phyloP scores from a whole-genome alignment of 805 yeast species.

The Monosporozyma siamensis region DNA sequence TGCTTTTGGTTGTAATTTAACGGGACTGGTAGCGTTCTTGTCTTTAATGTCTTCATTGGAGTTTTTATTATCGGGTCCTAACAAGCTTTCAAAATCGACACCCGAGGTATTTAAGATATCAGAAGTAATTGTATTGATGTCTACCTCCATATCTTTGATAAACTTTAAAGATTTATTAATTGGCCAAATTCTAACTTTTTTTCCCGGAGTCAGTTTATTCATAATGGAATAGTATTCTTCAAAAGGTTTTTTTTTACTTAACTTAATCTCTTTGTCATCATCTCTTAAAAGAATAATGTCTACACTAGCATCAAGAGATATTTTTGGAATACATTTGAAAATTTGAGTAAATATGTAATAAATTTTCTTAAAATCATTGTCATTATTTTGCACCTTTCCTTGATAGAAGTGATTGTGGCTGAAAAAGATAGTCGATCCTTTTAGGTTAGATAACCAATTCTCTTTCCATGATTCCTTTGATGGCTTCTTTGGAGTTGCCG shows the following conservation, averaged over 20 bases:
- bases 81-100: too few relatives aligned
- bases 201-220: too few relatives aligned
- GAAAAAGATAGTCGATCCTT: neutral
- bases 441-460: too few relatives aligned
- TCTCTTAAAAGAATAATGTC: neutral
- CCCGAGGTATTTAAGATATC: too few relatives aligned
- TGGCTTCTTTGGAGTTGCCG: too few relatives aligned
- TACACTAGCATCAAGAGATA: neutral
- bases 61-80: too few relatives aligned
- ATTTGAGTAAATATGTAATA: neutral
- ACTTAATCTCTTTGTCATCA: neutral
- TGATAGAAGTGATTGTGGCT: neutral
- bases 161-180: slow-evolving; percentile 11
- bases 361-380: neutral
- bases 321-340: neutral
- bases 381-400: neutral
- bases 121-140: neutral
- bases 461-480: too few relatives aligned
- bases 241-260: slow-evolving; percentile 1
- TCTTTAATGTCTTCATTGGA: too few relatives aligned
- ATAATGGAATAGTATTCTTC: too few relatives aligned
- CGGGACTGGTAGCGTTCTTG: too few relatives aligned
- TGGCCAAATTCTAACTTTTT: slow-evolving; percentile 15
- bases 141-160: slow-evolving; percentile 12
- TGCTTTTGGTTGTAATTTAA: too few relatives aligned